Base-by-base conservation (phyloP, 495 filamentous ascomycete genomes). In the Penicillium goetzii region DNA sequence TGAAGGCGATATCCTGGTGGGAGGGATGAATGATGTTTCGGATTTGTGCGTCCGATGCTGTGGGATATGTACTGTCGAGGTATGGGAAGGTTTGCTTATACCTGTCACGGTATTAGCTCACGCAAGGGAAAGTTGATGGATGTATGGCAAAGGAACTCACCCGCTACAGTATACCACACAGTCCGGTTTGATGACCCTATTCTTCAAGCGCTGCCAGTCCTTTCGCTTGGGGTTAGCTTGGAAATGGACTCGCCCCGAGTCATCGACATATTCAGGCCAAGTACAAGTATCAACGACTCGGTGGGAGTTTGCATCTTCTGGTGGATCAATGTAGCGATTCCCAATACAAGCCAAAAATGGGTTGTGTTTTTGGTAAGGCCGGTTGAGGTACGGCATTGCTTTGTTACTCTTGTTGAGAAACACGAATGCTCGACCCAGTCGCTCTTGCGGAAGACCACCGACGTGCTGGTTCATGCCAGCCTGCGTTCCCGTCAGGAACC, bases 381-480 rank as follows among this genome's bases (percentile, higher is more conserved):
- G 61, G 47, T 63, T 67, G 43, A 67, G 61, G 47, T 67, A 64
- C 0, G 65, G 65, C 65, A 67, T 67, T 15, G 65, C 65, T 33
- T 67, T 67, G 53, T 53, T 67, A 40, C 61, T 64, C 52, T 67
- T 67, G 61, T 63, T 64, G 30, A 64, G 54, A 15, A 67, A 67
- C n/a, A 67, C 65, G 45, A 52, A 64, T 14, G 61, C 61, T 33
- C 61, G 63, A 3, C 61, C 61, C 15, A 64, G 38, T 55, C 58
- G 53, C 28, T 67, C 61, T 10, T 58, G 58, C 9, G 65, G 58
- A 36, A 67, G 61, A 58, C 51, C 58, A 21, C 65, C 61, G 4
- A 67, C 58, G 38, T 60, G 61, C 58, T 67, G 65, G 36, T 67
- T 63, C 57, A 67, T 64, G 21, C 65, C 65, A 25, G 61, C 61